phyloP scores from a whole-genome alignment of 805 yeast genomes.

The Kluyveromyces siamensis region DNA sequence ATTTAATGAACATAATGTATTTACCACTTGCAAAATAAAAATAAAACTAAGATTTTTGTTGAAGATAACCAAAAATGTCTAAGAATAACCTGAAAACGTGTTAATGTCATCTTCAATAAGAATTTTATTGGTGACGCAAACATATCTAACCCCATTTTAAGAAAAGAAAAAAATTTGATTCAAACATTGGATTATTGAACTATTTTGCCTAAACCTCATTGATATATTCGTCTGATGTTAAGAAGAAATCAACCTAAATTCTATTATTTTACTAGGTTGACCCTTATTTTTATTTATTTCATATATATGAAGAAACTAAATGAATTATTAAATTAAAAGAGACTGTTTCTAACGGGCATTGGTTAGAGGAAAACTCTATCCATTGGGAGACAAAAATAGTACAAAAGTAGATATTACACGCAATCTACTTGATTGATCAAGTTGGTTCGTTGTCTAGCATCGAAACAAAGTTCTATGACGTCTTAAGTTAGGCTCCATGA shows the following conservation, averaged over 20 bases:
- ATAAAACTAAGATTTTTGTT: background rate
- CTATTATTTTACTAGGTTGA: background rate
- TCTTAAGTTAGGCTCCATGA: too few relatives aligned
- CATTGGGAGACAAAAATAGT: too few relatives aligned
- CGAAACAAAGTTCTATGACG: too few relatives aligned
- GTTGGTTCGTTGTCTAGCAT: too few relatives aligned
- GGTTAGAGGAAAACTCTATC: background rate
- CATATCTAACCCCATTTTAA: background rate
- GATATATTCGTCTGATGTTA: slow-evolving; percentile 1
- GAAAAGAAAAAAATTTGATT: background rate
- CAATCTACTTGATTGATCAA: too few relatives aligned
- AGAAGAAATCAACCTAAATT: background rate
- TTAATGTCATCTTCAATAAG: background rate
- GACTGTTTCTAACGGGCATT: background rate
- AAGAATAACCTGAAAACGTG: background rate
- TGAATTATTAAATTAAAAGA: background rate
- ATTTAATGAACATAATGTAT: slow-evolving; percentile 4
- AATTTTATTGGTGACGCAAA: background rate
- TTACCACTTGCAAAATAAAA: background rate
- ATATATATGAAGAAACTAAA: slow-evolving; percentile 1
- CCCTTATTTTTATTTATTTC: slow-evolving; percentile 2
- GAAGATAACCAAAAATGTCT: background rate
- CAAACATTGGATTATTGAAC: background rate
- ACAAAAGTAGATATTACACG: too few relatives aligned
- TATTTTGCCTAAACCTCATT: background rate